Base-by-base conservation (phyloP, 2,329 filamentous ascomycete genomes). In the Talaromyces verruculosus region DNA sequence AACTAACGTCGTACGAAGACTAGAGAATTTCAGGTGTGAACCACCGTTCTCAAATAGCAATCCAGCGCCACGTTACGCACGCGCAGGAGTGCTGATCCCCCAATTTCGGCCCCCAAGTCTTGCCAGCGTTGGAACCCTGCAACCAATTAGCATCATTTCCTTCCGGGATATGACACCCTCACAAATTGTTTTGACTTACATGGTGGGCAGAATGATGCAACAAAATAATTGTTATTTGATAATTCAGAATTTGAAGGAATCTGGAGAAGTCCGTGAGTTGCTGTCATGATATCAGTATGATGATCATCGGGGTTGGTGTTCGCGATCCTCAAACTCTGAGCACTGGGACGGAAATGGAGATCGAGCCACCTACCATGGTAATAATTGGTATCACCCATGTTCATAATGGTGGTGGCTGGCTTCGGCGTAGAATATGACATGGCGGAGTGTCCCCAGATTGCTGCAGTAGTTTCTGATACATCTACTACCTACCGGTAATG, bases 101-200 rank as follows among this genome's bases (percentile, higher is more conserved):
- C 37, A 19, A 39, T 3, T 45, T 15, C 37, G 57, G 57, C 57
- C 57, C 57, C 57, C 57, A 60, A 60, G 15, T 33, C n/a, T 30
- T 37, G 33, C 33, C 33, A 25, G 33, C 30, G 11, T 39, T 28
- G 22, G 37, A 28, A 30, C 17, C 22, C 3, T 15, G 3, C 22
- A 30, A 15, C 35, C 35, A 43, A 33, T 60, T 30, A 33, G 28
- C 4, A 37, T 57, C 19, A 8, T 37, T 30, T n/a, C 49, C n/a
- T 8, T 7, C 15, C 1, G 5, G 17, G 49, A 53, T 33, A 53
- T 53, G 49, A 53, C 49, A 53, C 33, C 49, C 17, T 33, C 15
- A 33, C 30, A n/a, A 10, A 45, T 1, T 5, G 49, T 30, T n/a
- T 7, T 25, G 2, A 51, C 53, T 22, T 39, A 39, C n/a, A 17